Conservation (phyloP, 805 yeast genomes). For the Candida pseudoglaebosa region DNA sequence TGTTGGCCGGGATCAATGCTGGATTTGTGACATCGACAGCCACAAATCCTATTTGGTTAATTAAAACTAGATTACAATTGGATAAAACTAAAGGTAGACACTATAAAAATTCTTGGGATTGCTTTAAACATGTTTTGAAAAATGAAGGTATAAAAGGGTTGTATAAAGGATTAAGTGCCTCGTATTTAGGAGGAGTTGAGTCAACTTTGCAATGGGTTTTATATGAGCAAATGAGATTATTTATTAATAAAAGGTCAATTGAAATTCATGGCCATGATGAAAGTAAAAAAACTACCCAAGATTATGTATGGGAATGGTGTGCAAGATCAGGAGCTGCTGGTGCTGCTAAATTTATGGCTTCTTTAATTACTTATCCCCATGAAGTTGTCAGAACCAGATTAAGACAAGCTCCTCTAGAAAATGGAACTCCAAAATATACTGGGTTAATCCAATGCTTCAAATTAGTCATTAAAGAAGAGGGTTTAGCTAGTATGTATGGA, state of each 20-base stretch:
- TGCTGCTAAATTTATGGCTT: constrained; percentile 89
- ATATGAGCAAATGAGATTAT: constrained; percentile 86
- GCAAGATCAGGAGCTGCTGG: constrained; percentile 98
- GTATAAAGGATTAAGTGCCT: constrained; percentile 89
- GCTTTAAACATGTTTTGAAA: constrained; percentile 62
- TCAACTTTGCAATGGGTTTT: constrained; percentile 94
- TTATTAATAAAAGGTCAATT: constrained; percentile 52
- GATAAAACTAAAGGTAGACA: constrained; percentile 67
- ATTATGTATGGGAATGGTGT: constrained; percentile 79
- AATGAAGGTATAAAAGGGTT: constrained; percentile 79
- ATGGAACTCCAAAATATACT: constrained; percentile 80
- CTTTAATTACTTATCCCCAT: constrained; percentile 91
- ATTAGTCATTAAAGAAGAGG: constrained; percentile 87
- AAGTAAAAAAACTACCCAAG: constrained; percentile 44
- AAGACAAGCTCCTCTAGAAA: constrained; percentile 82
- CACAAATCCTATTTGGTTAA: constrained; percentile 96
- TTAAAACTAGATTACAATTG: constrained; percentile 89
- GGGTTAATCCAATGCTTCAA: constrained; percentile 87
- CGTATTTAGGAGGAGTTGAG: constrained; percentile 90
- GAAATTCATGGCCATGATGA: constrained; percentile 27
- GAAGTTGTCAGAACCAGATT: constrained; percentile 94
- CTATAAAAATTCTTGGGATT: constrained; percentile 84
- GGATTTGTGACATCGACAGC: constrained; percentile 94
- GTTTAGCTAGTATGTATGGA: constrained; percentile 89
- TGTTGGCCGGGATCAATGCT: constrained; percentile 82